Base-by-base conservation (phyloP, 1,284 basidiomycete genomes). In the Cystobasidiaceae sp. region DNA sequence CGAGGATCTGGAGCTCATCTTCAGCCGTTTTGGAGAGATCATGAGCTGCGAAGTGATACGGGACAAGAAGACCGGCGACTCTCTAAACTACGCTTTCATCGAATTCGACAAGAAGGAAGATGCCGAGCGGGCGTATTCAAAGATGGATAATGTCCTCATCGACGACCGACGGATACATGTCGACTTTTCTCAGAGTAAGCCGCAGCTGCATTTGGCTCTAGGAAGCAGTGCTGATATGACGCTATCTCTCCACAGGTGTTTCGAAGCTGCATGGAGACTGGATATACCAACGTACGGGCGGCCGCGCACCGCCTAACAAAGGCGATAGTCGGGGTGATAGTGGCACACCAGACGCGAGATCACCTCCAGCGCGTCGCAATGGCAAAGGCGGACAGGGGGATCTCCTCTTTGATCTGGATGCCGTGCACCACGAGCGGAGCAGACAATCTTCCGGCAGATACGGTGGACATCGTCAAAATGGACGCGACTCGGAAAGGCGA, bases 101-200 rank as follows among this genome's bases (percentile, higher is more conserved):
- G 96, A 98, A 78, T 99, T 97, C 78, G 93, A 96, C 75, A 88
- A 89, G 76, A 81, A 86, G 50, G 89, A 92, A 66, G 87, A 92
- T 44, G 93, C 94, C 1, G 94, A 98, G 76, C 86, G 92, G 86
- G 94, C 92, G 15, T 99, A 98, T 78, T 93, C 97, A 80, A 98
- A 97, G 78, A 99, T 99, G 94, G 94, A 98, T 77, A 97, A 97
- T 74, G 94, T 98, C 0, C 81, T 99, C 7, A 89, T 99, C n/a
- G 94, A 99, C 76, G 96, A 99, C 77, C 84, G 93, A 17, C 84
- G 96, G 19, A 98, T 99, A 75, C 97, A 94, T 89, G 94, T 99
- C 68, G 93, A 97, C 78, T 97, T 97, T 55, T 77, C 75, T 9
- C 78, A 79, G 70, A 65, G 86, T 88, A 70, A 69, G 84, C n/a